A percentile compares a stretch with the other conserved stretches of the same genome.
phyloP scores from a whole-genome alignment of 108 stramenopile species.

The Seminavis robusta region DNA sequence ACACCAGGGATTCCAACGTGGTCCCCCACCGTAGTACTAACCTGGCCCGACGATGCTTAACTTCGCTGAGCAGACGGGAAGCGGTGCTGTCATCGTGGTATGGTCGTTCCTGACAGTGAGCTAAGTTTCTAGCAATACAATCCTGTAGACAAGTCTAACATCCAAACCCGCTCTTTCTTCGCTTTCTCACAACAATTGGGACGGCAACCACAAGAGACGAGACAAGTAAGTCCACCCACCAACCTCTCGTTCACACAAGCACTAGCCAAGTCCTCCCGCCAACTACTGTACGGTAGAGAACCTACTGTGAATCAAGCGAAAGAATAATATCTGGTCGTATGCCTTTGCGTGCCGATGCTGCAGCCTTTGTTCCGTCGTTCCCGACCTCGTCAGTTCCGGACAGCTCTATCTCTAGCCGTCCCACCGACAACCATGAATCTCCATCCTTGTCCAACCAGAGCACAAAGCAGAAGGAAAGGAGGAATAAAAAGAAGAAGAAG shows the following conservation, averaged over 20 bases:
- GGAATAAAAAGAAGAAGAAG: background rate
- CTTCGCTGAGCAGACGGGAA: constrained; percentile 86
- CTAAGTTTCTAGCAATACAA: no score
- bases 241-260: no score
- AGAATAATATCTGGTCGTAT: no score
- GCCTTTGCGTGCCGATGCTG: constrained; percentile 32
- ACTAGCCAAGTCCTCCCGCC: no score
- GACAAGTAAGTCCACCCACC: no score
- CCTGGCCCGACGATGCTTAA: constrained; percentile 74
- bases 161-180: no score
- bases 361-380: constrained; percentile 20
- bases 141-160: no score
- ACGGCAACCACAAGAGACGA: no score
- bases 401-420: background rate
- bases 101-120: constrained; percentile 75
- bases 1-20: constrained; percentile 76
- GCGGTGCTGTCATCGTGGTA: constrained; percentile 79
- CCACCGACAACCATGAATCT: background rate
- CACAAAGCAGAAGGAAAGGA: background rate
- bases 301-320: no score
- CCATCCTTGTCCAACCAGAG: background rate
- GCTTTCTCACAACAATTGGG: no score
- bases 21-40: constrained; percentile 75
- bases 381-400: background rate
- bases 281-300: no score